phyloP scores from a whole-genome alignment of 768 basidiomycete genomes.

The Pluteus cervinus region DNA sequence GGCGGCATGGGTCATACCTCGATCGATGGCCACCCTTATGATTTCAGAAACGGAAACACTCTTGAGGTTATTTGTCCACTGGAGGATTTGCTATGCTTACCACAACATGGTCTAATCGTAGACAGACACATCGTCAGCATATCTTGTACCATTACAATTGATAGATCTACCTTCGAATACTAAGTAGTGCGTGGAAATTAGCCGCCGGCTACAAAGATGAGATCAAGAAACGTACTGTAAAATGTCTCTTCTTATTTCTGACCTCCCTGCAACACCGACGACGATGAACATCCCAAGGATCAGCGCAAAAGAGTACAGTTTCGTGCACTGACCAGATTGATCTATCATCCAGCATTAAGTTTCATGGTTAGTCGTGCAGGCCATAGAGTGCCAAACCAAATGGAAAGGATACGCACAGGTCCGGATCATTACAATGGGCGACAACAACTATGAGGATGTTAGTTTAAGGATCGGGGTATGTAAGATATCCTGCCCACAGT shows the following conservation, averaged over 20 bases:
- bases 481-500: slow-evolving; percentile 42
- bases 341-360: slow-evolving; percentile 26
- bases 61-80: neutral
- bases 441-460: slow-evolving; percentile 59
- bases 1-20: slow-evolving; percentile 52
- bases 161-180: slow-evolving; percentile 69
- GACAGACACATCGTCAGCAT: slow-evolving; percentile 6
- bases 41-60: neutral
- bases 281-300: neutral
- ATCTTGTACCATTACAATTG: neutral
- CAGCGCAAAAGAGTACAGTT: too few species aligned
- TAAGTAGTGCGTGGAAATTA: slow-evolving; percentile 15
- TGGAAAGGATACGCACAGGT: slow-evolving; percentile 52
- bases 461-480: neutral
- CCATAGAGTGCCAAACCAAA: neutral
- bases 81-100: slow-evolving; percentile 31
- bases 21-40: slow-evolving; percentile 96
- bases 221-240: slow-evolving; percentile 52
- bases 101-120: slow-evolving; percentile 79
- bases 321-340: slow-evolving; percentile 70
- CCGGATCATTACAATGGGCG: slow-evolving; percentile 62
- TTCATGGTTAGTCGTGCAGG: neutral
- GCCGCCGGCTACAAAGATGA: neutral
- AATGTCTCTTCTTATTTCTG: slow-evolving; percentile 76
- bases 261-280: slow-evolving; percentile 65